Conservation (phyloP, 108 stramenopile genomes). For the Cyclostephanos tholiformis region DNA sequence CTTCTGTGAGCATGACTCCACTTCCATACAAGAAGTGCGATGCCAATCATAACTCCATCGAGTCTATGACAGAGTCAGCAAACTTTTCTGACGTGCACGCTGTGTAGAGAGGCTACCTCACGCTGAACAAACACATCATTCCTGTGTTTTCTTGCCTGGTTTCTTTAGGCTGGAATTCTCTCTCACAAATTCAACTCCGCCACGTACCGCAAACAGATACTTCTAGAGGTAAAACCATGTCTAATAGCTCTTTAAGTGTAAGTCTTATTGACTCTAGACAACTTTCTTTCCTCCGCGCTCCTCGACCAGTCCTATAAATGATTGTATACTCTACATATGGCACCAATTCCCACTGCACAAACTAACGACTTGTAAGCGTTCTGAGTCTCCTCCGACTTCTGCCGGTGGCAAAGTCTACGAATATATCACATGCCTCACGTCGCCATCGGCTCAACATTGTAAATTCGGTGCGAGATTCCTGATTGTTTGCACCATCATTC, state of each 20-base stretch:
- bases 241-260: too few species aligned
- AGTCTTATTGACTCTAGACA: background rate
- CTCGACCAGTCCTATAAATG: too few species aligned
- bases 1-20: background rate
- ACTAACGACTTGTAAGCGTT: background rate
- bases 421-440: background rate
- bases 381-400: background rate
- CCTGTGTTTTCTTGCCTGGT: background rate
- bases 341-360: background rate
- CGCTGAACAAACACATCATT: background rate
- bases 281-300: background rate
- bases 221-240: background rate
- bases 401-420: background rate
- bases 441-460: background rate
- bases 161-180: background rate
- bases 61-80: too few species aligned
- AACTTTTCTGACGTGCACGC: too few species aligned
- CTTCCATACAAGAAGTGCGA: slow-evolving; percentile 6
- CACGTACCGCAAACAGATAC: background rate
- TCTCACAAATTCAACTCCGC: background rate
- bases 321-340: background rate
- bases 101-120: background rate
- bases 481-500: background rate
- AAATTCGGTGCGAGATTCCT: background rate
- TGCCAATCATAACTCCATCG: background rate